These are phyloP conservation scores for Cystobasidium sp. DNA, from an alignment of 1,284 basidiomycete genomes.

Conservation along the genomic window DNA sequence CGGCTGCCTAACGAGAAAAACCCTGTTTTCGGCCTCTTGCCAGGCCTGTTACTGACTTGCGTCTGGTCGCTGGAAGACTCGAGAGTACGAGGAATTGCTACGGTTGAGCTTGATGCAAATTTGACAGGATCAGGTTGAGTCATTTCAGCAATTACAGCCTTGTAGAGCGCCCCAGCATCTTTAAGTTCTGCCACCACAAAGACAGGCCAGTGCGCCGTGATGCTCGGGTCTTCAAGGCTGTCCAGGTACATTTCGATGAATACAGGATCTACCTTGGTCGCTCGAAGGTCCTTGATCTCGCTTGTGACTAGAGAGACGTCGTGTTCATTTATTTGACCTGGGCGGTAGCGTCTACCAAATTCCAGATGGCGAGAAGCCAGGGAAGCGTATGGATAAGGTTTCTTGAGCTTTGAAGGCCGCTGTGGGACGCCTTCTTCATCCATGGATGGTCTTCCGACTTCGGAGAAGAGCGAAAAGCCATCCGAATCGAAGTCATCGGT, in stretches of 20 bases:
- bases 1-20: background rate
- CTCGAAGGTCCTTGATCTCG: background rate
- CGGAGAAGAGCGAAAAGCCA: conserved; percentile 37
- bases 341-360: background rate
- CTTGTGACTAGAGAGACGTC: background rate
- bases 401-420: conserved; percentile 36
- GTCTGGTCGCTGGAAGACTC: too few relatives aligned
- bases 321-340: background rate
- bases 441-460: conserved; percentile 24
- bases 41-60: too few relatives aligned
- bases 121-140: background rate
- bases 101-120: background rate
- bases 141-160: conserved; percentile 35
- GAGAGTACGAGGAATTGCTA: background rate
- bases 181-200: conserved; percentile 42
- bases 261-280: conserved; percentile 13
- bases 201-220: conserved; percentile 34
- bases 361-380: conserved; percentile 6
- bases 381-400: conserved; percentile 23
- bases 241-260: conserved; percentile 38
- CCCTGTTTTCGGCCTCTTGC: too few relatives aligned
- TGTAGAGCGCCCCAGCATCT: background rate
- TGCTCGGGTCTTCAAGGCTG: conserved; percentile 20
- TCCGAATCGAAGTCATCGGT: conserved; percentile 26
- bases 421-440: conserved; percentile 5